These are phyloP conservation scores for Ganoderma boninense DNA, from an alignment of 1,284 basidiomycete genomes.

Conservation along the genomic window DNA sequence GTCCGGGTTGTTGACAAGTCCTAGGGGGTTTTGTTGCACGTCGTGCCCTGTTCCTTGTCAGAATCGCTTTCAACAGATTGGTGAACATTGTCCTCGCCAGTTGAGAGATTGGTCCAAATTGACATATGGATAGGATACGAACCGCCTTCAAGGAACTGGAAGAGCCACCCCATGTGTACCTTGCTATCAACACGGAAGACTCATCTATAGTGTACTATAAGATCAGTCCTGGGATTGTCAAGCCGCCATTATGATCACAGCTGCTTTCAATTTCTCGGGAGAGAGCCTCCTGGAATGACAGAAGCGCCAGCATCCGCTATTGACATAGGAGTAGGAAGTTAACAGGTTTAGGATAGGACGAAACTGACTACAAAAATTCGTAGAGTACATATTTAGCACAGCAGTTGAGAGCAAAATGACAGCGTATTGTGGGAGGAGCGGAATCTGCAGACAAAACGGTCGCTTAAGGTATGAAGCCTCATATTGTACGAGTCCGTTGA, in stretches of 20 bases:
- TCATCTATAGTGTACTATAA: constrained; percentile 87
- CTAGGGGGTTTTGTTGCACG: constrained; percentile 53
- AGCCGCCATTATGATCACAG: constrained; percentile 61
- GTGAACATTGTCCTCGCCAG: constrained; percentile 32
- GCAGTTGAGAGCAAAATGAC: constrained; percentile 12
- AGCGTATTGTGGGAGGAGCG: constrained; percentile 1
- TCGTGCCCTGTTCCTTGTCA: constrained; percentile 73
- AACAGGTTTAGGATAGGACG: background rate
- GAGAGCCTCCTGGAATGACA: background rate
- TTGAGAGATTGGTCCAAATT: constrained; percentile 1
- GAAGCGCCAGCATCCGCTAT: background rate
- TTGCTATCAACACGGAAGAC: constrained; percentile 79
- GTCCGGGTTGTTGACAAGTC: background rate
- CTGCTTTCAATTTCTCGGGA: background rate
- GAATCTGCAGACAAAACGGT: background rate
- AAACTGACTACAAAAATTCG: background rate
- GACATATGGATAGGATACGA: constrained; percentile 55
- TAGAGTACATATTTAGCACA: constrained; percentile 13
- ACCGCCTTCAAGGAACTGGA: constrained; percentile 61
- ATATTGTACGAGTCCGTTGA: background rate
- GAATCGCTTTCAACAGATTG: constrained; percentile 69
- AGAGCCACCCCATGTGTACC: constrained; percentile 61
- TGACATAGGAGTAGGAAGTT: background rate
- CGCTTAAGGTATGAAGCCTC: background rate
- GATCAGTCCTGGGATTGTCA: constrained; percentile 76